phyloP scores from a whole-genome alignment of 2,329 filamentous ascomycete species.

The Penicillium sp. region DNA sequence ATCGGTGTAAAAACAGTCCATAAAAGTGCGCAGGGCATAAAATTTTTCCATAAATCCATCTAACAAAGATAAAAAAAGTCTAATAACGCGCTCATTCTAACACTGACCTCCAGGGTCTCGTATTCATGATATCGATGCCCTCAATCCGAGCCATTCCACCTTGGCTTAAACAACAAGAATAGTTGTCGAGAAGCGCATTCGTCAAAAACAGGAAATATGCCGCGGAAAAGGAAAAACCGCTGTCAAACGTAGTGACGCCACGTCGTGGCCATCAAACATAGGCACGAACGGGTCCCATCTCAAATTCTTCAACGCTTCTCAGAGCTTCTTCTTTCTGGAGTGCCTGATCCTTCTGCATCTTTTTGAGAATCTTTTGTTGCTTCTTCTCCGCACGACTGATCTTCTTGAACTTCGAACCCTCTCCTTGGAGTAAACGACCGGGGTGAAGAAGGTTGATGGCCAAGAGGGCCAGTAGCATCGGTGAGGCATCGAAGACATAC shows the following conservation, averaged over 20 bases:
- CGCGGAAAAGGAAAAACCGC: neutral
- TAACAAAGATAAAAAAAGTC: no score
- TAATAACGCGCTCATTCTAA: no score
- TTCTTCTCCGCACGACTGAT: conserved; percentile 49
- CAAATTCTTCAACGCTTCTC: neutral
- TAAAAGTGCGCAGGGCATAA: no score
- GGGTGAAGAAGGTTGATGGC: conserved; percentile 52
- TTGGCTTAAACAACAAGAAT: no score
- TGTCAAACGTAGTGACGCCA: neutral
- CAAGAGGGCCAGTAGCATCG: conserved; percentile 54
- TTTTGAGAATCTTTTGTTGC: conserved; percentile 31
- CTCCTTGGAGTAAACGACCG: conserved; percentile 48
- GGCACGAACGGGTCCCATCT: neutral
- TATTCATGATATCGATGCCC: no score
- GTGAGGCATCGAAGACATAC: conserved; percentile 55
- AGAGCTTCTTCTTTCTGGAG: neutral
- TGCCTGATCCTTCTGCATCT: conserved; percentile 18
- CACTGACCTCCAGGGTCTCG: no score
- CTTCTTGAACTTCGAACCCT: conserved; percentile 46
- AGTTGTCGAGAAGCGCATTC: no score
- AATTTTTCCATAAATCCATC: no score
- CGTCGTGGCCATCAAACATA: neutral
- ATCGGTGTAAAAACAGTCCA: no score
- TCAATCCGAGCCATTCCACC: no score
- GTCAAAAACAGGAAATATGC: neutral